Evolutionary conservation across 2,329 filamentous ascomycete genomes (phyloP).

Genomic region (Pyricularia sp.): DNA sequence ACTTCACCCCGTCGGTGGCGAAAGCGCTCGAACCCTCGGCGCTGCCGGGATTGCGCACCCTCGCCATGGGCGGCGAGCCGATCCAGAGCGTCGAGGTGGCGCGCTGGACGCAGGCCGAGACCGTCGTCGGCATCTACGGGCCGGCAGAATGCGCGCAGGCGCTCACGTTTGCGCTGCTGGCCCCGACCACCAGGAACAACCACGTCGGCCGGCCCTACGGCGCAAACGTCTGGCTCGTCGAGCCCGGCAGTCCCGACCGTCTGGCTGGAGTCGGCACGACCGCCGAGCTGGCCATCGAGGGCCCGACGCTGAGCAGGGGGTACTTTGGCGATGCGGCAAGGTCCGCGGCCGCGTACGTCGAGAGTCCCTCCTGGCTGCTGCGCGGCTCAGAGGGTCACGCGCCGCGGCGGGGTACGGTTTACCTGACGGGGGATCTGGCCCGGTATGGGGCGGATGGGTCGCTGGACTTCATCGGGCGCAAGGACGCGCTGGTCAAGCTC

Average conservation of each 20-base stretch:
- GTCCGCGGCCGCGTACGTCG: background rate
- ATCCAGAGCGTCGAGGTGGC: background rate
- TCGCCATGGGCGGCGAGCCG: slow-evolving; percentile 34
- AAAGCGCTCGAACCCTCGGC: slow-evolving; percentile 21
- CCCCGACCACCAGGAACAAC: background rate
- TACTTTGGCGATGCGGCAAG: background rate
- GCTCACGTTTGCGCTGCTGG: background rate
- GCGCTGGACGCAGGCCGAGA: background rate
- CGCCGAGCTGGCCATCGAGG: background rate
- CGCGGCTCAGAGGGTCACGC: too few relatives aligned
- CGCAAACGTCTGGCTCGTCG: slow-evolving; percentile 18
- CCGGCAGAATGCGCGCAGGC: background rate
- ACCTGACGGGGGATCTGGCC: too few relatives aligned
- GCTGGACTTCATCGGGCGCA: too few relatives aligned
- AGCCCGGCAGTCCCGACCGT: slow-evolving; percentile 12
- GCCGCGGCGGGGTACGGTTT: too few relatives aligned
- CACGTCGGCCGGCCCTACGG: slow-evolving; percentile 9
- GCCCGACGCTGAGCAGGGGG: background rate
- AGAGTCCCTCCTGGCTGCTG: too few relatives aligned
- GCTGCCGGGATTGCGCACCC: slow-evolving; percentile 29
- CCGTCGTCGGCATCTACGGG: background rate
- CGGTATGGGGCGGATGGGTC: too few relatives aligned
- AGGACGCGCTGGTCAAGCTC: slow-evolving; percentile 1
- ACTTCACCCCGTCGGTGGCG: slow-evolving; percentile 11
- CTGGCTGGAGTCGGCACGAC: background rate